These are phyloP conservation scores for Teratosphaeria epicoccoides DNA, from an alignment of 2,329 filamentous ascomycete species.

Conservation along the genomic window DNA sequence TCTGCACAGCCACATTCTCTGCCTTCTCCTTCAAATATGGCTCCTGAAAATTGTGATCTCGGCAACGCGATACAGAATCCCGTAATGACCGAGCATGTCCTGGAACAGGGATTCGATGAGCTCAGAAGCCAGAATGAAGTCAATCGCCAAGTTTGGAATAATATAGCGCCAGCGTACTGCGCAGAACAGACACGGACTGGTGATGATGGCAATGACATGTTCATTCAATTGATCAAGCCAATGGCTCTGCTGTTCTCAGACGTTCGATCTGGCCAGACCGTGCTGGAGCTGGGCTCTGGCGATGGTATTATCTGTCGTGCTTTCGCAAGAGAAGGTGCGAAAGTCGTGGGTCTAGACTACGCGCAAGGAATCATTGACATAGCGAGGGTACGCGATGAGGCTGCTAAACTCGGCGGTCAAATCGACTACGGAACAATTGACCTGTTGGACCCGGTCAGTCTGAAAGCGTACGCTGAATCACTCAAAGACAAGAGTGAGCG, in stretches of 20 bases:
- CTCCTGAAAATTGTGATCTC: neutral
- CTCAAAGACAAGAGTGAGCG: constrained; percentile 4
- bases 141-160: constrained; percentile 28
- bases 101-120: neutral
- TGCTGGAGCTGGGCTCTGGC: constrained; percentile 41
- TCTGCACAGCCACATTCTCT: neutral
- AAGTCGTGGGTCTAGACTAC: constrained; percentile 38
- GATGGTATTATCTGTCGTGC: constrained; percentile 40
- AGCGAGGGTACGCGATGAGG: constrained; percentile 16
- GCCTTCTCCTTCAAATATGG: constrained; percentile 1
- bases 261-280: constrained; percentile 20
- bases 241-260: constrained; percentile 29
- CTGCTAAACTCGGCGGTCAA: neutral
- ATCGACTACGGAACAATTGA: constrained; percentile 30
- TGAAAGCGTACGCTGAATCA: constrained; percentile 21
- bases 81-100: neutral
- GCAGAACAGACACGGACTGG: constrained; percentile 30
- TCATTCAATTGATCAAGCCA: constrained; percentile 34
- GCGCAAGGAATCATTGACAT: constrained; percentile 32
- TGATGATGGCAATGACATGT: constrained; percentile 36
- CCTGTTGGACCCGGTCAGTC: constrained; percentile 28
- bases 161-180: constrained; percentile 27
- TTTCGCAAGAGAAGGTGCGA: constrained; percentile 29
- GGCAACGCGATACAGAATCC: neutral
- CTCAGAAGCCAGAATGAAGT: constrained; percentile 4